A percentile compares a stretch with the other conserved stretches of the same genome.
These are phyloP conservation scores for Cynara cardunculus DNA, from an alignment of 129 eudicot species.

Conservation along the genomic window DNA sequence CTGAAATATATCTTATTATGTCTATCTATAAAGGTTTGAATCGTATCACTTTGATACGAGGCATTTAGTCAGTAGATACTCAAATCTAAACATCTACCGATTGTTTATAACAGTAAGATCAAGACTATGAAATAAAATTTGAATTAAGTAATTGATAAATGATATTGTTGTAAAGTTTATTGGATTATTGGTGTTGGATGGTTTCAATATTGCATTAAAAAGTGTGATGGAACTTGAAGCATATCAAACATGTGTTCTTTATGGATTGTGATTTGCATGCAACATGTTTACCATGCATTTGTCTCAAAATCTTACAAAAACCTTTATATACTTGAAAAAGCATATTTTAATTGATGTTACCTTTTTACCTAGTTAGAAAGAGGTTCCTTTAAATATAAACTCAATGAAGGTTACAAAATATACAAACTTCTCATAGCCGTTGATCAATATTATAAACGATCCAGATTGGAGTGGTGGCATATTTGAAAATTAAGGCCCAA, in stretches of 20 bases:
- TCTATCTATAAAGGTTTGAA: no score
- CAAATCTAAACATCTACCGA: neutral
- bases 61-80: neutral
- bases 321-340: no score
- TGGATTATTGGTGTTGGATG: neutral
- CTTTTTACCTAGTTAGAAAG: no score
- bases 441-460: no score
- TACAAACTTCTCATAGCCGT: no score
- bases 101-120: neutral
- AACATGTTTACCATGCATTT: neutral
- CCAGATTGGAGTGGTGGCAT: no score
- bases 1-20: no score
- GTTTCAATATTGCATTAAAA: neutral
- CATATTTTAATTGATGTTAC: no score
- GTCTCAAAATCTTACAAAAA: neutral
- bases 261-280: slow-evolving; percentile 7
- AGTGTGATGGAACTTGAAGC: neutral
- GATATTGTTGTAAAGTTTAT: neutral
- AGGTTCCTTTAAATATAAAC: no score
- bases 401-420: no score
- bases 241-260: slow-evolving; percentile 9
- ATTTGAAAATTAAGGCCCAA: no score
- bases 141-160: neutral
- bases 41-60: no score
- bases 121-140: neutral